Evolutionary conservation across 169 alveolate genomes (phyloP).

Genomic region (Nephromyces sp.): DNA sequence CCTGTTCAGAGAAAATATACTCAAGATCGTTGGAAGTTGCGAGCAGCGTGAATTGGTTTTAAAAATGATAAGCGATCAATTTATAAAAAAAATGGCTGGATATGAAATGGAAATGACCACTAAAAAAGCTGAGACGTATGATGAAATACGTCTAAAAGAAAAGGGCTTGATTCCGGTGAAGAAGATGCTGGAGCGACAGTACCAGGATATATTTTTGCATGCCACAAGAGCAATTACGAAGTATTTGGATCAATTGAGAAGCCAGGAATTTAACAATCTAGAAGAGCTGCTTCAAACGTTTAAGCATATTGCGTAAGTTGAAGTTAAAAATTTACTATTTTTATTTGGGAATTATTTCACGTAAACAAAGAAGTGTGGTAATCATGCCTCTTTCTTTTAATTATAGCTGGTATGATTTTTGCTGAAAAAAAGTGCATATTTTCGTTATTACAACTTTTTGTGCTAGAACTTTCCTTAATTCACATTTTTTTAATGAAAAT

Average conservation of each 20-base stretch:
- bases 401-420: too few species aligned
- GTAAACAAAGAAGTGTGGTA: too few species aligned
- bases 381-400: too few species aligned
- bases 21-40: background rate
- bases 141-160: slow-evolving; percentile 14
- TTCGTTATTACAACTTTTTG: too few species aligned
- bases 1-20: background rate
- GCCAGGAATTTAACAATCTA: slow-evolving; percentile 7
- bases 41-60: background rate
- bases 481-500: too few species aligned
- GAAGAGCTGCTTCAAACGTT: slow-evolving; percentile 18
- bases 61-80: background rate
- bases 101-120: too few species aligned
- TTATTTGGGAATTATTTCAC: too few species aligned
- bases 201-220: background rate
- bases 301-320: slow-evolving; percentile 17
- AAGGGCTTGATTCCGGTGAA: slow-evolving; percentile 18
- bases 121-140: too few species aligned
- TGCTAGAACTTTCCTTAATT: too few species aligned
- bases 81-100: too few species aligned
- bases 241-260: background rate
- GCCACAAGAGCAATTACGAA: slow-evolving; percentile 6
- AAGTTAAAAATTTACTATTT: background rate
- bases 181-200: slow-evolving; percentile 2
- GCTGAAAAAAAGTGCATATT: too few species aligned